phyloP scores from a whole-genome alignment of 257 asterid genomes.

The Mitragyna speciosa region DNA sequence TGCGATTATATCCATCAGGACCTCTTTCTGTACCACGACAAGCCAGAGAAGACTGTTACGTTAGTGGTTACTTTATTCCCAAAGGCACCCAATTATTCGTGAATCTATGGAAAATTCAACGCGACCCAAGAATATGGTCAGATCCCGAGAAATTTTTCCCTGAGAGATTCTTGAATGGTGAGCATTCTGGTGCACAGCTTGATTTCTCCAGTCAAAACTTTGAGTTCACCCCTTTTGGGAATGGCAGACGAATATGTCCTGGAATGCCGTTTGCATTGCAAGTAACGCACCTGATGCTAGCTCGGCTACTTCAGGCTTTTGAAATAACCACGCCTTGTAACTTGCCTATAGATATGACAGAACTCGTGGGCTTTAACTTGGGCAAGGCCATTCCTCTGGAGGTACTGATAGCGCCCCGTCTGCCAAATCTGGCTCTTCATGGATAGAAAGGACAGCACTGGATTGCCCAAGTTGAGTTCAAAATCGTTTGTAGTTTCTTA shows the following conservation, averaged over 20 bases:
- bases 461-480: too few relatives aligned
- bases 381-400: constrained; percentile 36
- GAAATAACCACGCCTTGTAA: constrained; percentile 26
- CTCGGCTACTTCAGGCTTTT: constrained; percentile 49
- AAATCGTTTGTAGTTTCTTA: too few relatives aligned
- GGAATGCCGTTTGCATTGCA: constrained; percentile 44
- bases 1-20: constrained; percentile 44
- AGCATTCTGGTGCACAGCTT: constrained; percentile 30
- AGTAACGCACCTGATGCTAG: constrained; percentile 39
- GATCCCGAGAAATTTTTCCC: neutral
- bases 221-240: constrained; percentile 52
- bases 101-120: neutral
- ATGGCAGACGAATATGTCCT: constrained; percentile 50
- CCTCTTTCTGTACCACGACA: constrained; percentile 44
- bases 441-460: too few relatives aligned
- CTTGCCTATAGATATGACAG: constrained; percentile 41
- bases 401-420: constrained; percentile 33
- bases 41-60: constrained; percentile 35
- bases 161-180: neutral
- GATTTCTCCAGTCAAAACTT: constrained; percentile 41
- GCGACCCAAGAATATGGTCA: neutral
- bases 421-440: neutral
- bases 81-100: neutral
- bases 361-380: constrained; percentile 27
- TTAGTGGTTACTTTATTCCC: constrained; percentile 1